These are phyloP conservation scores for Phytopythium delawarense DNA, from an alignment of 352 stramenopile species.

Conservation along the genomic window DNA sequence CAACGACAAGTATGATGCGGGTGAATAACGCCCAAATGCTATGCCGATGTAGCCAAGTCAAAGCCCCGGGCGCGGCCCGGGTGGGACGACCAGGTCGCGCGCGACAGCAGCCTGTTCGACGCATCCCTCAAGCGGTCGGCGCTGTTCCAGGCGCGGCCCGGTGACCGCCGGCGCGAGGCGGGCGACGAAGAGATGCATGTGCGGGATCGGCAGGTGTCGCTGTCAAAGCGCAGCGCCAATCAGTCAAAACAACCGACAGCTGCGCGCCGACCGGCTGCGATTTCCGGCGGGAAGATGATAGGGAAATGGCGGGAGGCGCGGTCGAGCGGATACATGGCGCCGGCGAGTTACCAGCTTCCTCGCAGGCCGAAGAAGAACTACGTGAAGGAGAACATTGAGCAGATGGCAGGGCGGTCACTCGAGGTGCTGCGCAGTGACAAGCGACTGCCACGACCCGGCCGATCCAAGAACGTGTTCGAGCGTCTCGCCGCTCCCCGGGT, in stretches of 20 bases:
- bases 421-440: not conserved
- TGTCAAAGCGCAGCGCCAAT: not conserved
- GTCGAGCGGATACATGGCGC: constrained; percentile 22
- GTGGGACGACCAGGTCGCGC: constrained; percentile 42
- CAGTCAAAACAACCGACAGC: not conserved
- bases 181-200: constrained; percentile 11
- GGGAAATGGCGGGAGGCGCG: not conserved
- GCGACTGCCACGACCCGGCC: not conserved
- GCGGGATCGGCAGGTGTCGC: not conserved
- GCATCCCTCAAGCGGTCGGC: constrained; percentile 41
- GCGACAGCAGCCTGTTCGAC: constrained; percentile 37
- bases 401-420: constrained; percentile 27
- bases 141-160: constrained; percentile 43
- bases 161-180: constrained; percentile 31
- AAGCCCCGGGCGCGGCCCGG: constrained; percentile 19
- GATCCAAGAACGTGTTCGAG: constrained; percentile 37
- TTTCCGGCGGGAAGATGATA: no score
- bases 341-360: constrained; percentile 9
- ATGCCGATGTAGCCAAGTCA: not conserved
- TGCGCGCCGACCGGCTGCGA: not conserved
- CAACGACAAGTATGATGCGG: not conserved
- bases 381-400: constrained; percentile 55
- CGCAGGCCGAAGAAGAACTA: constrained; percentile 32
- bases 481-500: constrained; percentile 25
- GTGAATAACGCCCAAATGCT: not conserved